Evolutionary conservation across 176 grass and related monocot species (phyloP), one percentile per base, ranked within the genome.

Genomic region (Ampelocalamus luodianensis): DNA sequence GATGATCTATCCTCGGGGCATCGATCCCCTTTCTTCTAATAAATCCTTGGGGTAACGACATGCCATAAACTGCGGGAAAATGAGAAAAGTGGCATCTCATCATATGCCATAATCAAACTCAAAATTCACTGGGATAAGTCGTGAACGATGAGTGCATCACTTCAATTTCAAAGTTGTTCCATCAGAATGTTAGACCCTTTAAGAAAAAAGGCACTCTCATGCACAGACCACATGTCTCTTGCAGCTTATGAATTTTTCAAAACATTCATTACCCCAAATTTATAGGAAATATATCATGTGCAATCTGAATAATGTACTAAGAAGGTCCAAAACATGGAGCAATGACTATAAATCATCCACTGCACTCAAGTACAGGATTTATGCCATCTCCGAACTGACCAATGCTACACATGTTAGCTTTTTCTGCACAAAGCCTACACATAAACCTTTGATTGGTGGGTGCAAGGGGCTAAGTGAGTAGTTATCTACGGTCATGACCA

Each of bases 21-120:
- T 80, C 24, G 5, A 85, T 46, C 70, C 76, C 81, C 63, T 87
- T 88, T 81, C 89, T 91, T 88, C 76, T 91, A 91, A 88, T 76
- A 85, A 81, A 85, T 65, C 70, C 85, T 81, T 88, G 53, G 0
- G 70, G 65, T 65, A 91, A 88, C 3, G 26, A 15, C 36, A 80
- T 85, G 26, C 70, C 85, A 85, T 77, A 85, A 91, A 91, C 85
- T 88, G 89, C 71, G 38, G 62, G 16, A 68, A 90, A 76, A 29
- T 88, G 71, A 87, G 56, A 75, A 87, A 87, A 71, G 46, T 16
- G 36, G 39, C 3, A 65, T 85, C 44, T 84, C 71, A 64, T 91
- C 45, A 88, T 56, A 78, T 58, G 66, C 22, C 68, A 54, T 37
- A 78, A 66, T 77, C 65, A 74, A 83, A 87, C 62, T 79, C 1